Evolutionary conservation across 2,329 filamentous ascomycete species (phyloP).

Genomic region (Penicillium sp.): DNA sequence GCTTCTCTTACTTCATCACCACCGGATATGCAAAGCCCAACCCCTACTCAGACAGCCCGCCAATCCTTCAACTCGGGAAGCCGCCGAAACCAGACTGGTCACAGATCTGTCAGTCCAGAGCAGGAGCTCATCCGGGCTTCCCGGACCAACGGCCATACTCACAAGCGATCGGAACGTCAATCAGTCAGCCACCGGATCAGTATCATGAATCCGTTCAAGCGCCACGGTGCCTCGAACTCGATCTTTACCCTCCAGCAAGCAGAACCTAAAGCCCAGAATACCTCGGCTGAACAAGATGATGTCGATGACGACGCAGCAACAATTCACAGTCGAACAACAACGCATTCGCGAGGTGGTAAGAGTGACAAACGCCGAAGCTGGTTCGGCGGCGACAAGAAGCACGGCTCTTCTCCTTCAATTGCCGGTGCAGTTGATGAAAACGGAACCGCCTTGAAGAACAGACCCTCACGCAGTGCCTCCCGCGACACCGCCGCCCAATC

Average conservation of each 20-base stretch:
- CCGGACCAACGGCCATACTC: constrained; percentile 30
- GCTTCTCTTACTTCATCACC: constrained; percentile 56
- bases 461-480: constrained; percentile 29
- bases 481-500: constrained; percentile 29
- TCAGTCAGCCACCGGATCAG: constrained; percentile 44
- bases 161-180: constrained; percentile 37
- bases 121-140: constrained; percentile 35
- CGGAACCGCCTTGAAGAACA: constrained; percentile 23
- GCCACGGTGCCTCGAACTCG: constrained; percentile 38
- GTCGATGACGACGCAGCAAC: constrained; percentile 38
- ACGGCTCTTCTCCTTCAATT: constrained; percentile 34
- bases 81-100: constrained; percentile 22
- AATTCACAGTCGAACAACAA: constrained; percentile 39
- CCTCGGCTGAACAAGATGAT: constrained; percentile 19
- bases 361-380: constrained; percentile 43
- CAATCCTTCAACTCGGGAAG: constrained; percentile 30
- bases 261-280: constrained; percentile 25
- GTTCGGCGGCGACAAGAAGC: constrained; percentile 40
- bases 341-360: constrained; percentile 34
- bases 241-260: constrained; percentile 35
- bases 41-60: constrained; percentile 47
- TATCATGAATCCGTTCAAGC: constrained; percentile 46
- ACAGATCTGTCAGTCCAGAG: constrained; percentile 37
- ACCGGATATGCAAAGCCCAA: constrained; percentile 17
- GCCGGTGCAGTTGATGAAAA: constrained; percentile 25